A percentile compares a stretch with the other conserved stretches of the same genome.
These are phyloP conservation scores for Babesia gibsoni DNA, from an alignment of 169 alveolate species.

Conservation along the genomic window DNA sequence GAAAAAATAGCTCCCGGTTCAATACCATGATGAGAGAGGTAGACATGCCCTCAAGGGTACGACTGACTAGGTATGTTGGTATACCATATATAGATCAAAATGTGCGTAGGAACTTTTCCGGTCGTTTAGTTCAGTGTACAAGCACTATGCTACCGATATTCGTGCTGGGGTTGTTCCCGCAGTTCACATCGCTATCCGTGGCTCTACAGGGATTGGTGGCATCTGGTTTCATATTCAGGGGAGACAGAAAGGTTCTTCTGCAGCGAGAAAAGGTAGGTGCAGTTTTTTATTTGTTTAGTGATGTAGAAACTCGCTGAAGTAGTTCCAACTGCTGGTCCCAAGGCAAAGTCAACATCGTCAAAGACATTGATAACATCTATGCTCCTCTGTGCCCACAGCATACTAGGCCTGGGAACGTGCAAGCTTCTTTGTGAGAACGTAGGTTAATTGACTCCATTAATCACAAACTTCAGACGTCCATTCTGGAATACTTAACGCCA, in stretches of 20 bases:
- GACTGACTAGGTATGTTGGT: conserved; percentile 13
- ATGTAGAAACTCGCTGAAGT: not conserved
- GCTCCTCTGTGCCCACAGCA: conserved; percentile 34
- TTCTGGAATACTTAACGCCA: conserved; percentile 14
- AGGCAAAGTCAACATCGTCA: conserved; percentile 26
- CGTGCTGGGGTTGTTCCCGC: conserved; percentile 44
- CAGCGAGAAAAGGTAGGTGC: conserved; percentile 1
- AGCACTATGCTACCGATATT: conserved; percentile 47
- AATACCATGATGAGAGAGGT: conserved; percentile 9
- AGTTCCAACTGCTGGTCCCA: not conserved
- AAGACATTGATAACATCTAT: conserved; percentile 37
- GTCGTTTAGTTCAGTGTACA: conserved; percentile 13
- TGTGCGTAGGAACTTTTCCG: conserved; percentile 12
- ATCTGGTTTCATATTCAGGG: conserved; percentile 39
- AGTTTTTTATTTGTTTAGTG: not conserved
- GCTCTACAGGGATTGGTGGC: conserved; percentile 44
- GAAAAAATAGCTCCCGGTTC: conserved; percentile 19
- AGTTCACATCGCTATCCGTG: conserved; percentile 29
- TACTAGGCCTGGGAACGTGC: conserved; percentile 20
- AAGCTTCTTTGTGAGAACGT: conserved; percentile 36
- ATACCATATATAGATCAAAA: not conserved
- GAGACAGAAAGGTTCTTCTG: conserved; percentile 16
- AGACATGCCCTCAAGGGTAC: conserved; percentile 21
- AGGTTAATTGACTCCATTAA: not conserved
- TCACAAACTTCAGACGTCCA: conserved; percentile 31